Evolutionary conservation across 495 filamentous ascomycete species (phyloP), one percentile per base, ranked within the genome.

Genomic region (Annulohypoxylon nitens): DNA sequence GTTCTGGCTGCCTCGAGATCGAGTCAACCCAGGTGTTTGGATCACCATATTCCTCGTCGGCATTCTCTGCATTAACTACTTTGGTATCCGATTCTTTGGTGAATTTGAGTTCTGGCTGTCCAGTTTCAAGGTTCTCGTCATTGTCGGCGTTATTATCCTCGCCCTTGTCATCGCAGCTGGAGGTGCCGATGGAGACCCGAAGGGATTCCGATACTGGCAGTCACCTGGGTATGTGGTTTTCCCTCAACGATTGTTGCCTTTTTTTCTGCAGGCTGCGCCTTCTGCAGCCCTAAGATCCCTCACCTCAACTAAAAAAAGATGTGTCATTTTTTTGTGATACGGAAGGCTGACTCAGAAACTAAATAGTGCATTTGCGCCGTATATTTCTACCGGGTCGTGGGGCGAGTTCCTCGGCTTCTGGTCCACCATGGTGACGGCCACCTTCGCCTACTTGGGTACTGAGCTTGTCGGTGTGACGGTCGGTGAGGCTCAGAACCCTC

Each of bases 71-170:
- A 84, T 93, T 75, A 93, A 92, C 74, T 88, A 86, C 68, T 81
- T 92, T 54, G 82, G 85, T 53, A 89, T 95, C 10, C 75, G 77
- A 3, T 92, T 91, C 81, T 94, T 93, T 66, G 93, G 93, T 43
- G 93, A 95, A 80, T 88, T 92, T 67, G 92, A 95, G 75, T 95
- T 94, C 79, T 93, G 91, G 91, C 88, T 95, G 53, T 91, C 88
- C 14, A 78, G 84, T 41, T 80, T 91, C 79, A 94, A 95, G 75
- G 86, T 93, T 3, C 51, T 92, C 11, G 87, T 91, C 37, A 92
- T 94, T 73, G 67, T 91, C 51, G 91, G 87, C 37, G 81, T 92
- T 20, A 86, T 89, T 64, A 83, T 93, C 54, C 71, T 97, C 16
- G 91, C 88, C 7, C 80, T 93, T 63, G 81, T 95, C 48, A 86